Evolutionary conservation across 805 yeast genomes (phyloP), one percentile per base, ranked within the genome.

Genomic region (Candida parachauliodes): DNA sequence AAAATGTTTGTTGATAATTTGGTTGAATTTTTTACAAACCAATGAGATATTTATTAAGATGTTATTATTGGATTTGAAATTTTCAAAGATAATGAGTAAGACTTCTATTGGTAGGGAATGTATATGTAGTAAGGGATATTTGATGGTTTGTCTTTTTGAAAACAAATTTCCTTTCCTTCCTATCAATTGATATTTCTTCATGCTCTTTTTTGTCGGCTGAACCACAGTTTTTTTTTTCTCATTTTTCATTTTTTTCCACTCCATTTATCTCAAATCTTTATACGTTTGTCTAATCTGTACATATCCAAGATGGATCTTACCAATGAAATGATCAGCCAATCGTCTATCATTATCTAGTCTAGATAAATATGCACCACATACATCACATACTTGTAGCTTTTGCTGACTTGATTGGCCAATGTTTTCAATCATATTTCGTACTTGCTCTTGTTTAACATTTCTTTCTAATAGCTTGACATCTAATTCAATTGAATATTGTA

Each of bases 321-420:
- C 98, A 17, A 81, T 62, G 55, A 87, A 88, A 58, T 89, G 97
- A 49, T 86, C 96, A 1, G 91, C 95, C 45, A 89, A 66, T 48
- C 97, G 71, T 55, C 88, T 71, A 55, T 89, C 97, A 41, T 83
- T 86, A 57, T 89, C 98, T 39, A 88, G 63, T 43, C 91, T 68
- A 7, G 95, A 84, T 26, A 91, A 65, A 52, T 83, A 88, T 0
- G 95, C 95, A 1, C 95, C 96, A 61, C 98, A 89, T 1, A 78
- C 79, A 45, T 78, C 84, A 60, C 98, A 89, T 1, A 87, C 95
- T 57, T 88, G 96, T 32, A 89, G 67, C 56, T 87, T 86, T 51
- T 89, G 97, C 52, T 85, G 95, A 1, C 93, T 87, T 9, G 88
- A 76, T 48, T 86, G 91, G 2, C 94, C 93, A 6, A 83, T 70